Percentiles rank a stretch among this genome's conserved stretches.
phyloP scores from a whole-genome alignment of 768 basidiomycete genomes.

The Flagelloscypha sp. region DNA sequence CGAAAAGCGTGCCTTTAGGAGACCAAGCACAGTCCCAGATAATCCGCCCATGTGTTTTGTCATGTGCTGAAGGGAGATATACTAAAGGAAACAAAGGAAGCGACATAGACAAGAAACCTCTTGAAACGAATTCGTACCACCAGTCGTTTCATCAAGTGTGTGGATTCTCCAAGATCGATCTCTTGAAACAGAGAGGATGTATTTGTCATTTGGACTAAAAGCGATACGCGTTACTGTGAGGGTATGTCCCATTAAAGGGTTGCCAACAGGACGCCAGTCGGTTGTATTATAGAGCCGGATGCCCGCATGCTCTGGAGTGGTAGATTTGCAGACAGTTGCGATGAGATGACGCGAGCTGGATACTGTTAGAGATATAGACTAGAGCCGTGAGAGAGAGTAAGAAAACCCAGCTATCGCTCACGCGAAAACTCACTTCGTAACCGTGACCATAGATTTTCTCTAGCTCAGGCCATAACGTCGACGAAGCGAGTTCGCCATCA shows the following conservation, averaged over 20 bases:
- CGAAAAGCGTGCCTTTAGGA: slow-evolving; percentile 68
- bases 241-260: slow-evolving; percentile 72
- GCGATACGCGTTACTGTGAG: slow-evolving; percentile 86
- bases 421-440: slow-evolving; percentile 63
- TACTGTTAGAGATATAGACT: slow-evolving; percentile 77
- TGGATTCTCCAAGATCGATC: slow-evolving; percentile 91
- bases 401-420: slow-evolving; percentile 2
- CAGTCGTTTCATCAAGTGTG: slow-evolving; percentile 33
- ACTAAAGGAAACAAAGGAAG: slow-evolving; percentile 27
- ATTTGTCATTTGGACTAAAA: slow-evolving; percentile 80
- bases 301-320: slow-evolving; percentile 80
- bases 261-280: slow-evolving; percentile 62
- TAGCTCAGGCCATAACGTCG: slow-evolving; percentile 92
- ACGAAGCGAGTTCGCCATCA: slow-evolving; percentile 81
- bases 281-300: slow-evolving; percentile 73
- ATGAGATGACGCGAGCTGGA: slow-evolving; percentile 64
- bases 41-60: slow-evolving; percentile 86
- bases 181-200: slow-evolving; percentile 77
- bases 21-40: slow-evolving; percentile 96
- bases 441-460: slow-evolving; percentile 98
- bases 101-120: slow-evolving; percentile 1
- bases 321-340: slow-evolving; percentile 88
- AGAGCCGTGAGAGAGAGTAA: neutral
- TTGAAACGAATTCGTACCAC: slow-evolving; percentile 32
- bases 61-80: slow-evolving; percentile 53